Percentiles rank a stretch among this genome's conserved stretches.
phyloP scores from a whole-genome alignment of 2,329 filamentous ascomycete species.

The Lojkania enalia region DNA sequence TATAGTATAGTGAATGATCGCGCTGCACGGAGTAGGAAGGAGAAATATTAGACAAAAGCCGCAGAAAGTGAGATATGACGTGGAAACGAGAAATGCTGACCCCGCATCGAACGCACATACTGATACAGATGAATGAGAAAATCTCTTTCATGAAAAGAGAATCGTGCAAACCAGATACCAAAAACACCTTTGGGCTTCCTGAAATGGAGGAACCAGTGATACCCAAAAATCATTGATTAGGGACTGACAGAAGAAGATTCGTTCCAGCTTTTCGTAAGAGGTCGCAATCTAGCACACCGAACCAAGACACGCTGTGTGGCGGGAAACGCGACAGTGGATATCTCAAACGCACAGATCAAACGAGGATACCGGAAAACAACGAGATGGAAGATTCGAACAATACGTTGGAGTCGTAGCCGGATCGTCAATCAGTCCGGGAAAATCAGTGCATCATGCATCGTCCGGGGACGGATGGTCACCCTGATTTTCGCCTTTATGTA shows the following conservation, averaged over 20 bases:
- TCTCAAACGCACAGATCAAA: constrained; percentile 37
- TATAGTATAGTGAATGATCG: constrained; percentile 41
- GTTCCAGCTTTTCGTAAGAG: constrained; percentile 31
- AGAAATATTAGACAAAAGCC: no score
- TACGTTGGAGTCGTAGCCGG: constrained; percentile 7
- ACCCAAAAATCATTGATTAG: constrained; percentile 30
- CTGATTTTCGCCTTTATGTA: constrained; percentile 75
- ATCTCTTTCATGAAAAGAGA: constrained; percentile 30
- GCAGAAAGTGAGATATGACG: constrained; percentile 1
- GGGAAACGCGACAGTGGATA: constrained; percentile 41
- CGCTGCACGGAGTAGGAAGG: constrained; percentile 20
- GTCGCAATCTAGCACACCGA: constrained; percentile 26
- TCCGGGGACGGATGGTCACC: constrained; percentile 54
- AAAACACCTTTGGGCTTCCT: constrained; percentile 13
- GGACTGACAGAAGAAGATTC: constrained; percentile 36
- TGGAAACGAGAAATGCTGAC: constrained; percentile 3
- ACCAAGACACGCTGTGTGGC: constrained; percentile 27
- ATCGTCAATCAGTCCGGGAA: constrained; percentile 24
- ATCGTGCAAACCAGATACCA: constrained; percentile 29
- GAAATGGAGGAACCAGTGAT: constrained; percentile 10
- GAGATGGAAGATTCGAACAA: constrained; percentile 7
- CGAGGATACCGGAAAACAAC: constrained; percentile 22
- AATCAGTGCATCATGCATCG: constrained; percentile 44
- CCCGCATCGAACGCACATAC: constrained; percentile 21
- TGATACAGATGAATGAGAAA: constrained; percentile 35